Base-by-base conservation (phyloP, 1,284 basidiomycete species). In the Naganishia liquefaciens region DNA sequence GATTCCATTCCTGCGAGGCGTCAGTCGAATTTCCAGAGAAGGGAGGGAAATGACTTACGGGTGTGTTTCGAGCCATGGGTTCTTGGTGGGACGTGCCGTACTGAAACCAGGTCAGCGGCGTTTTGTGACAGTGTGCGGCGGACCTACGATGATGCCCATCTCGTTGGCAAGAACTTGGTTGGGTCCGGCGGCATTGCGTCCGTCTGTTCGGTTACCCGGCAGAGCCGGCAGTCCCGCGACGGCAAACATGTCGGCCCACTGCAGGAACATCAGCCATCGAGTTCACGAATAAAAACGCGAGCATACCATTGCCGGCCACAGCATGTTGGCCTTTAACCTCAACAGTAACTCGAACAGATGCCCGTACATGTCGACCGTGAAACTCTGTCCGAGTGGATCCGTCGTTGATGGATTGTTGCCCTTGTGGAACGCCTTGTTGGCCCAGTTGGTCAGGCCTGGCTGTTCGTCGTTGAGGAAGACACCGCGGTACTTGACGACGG, bases 401-500 rank as follows among this genome's bases (percentile, higher is more conserved):
- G 67, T 23, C 13, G 82, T 42, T 10, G 42, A 47, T 7, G 53
- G 79, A 2, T 85, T 83, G 2, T 84, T 84, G 3, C 85, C 86
- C 66, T 87, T 87, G 2, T 84, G 85, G 75, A 86, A 89, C 71
- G 86, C 86, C 66, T 85, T 84, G 72, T 82, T 80, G 0, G 80
- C 81, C 81, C 81, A 82, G 43, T 76, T 77, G 71, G 84, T 84
- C 30, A 87, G 73, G 21, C 82, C 83, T 9, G 86, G 86, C 66
- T 86, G 83, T 72, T 87, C 86, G 68, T 88, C 86, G 69, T 87
- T 87, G 65, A 82, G 74, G 72, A 70, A 82, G 55, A 87, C 71
- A 75, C 87, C 87, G 43, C 87, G 83, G 70, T 87, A 88, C 72
- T 88, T 86, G 64, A 89, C 86, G 2, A 85, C 85, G 0, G 88